Percentiles rank a stretch among this genome's conserved stretches.
Evolutionary conservation across 2,329 filamentous ascomycete species (phyloP).

Genomic region (Phyllachora maydis): DNA sequence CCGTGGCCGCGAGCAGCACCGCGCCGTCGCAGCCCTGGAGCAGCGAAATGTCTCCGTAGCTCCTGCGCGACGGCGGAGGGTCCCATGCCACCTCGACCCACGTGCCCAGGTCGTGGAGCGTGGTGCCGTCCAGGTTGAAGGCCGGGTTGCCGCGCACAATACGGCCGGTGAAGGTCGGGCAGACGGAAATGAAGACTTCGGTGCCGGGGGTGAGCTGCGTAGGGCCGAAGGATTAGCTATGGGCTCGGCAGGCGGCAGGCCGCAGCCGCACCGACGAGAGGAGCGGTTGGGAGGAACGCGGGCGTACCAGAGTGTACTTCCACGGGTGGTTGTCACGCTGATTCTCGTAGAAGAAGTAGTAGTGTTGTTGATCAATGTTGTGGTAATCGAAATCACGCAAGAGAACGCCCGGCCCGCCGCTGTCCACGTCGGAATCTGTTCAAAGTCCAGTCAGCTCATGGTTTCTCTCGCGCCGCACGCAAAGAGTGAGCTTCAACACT

Average conservation of each 20-base stretch:
- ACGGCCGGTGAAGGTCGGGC: constrained; percentile 8
- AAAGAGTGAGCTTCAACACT: background rate
- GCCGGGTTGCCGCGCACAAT: constrained; percentile 7
- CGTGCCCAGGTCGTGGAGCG: constrained; percentile 7
- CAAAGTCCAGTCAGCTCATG: background rate
- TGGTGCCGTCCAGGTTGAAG: constrained; percentile 6
- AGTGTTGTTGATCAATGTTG: constrained; percentile 4
- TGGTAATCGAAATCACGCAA: constrained; percentile 8
- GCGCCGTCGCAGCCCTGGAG: constrained; percentile 9
- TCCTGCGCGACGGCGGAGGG: constrained; percentile 2
- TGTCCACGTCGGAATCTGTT: constrained; percentile 4
- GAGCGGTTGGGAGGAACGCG: background rate
- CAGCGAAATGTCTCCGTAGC: constrained; percentile 8
- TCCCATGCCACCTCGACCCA: constrained; percentile 5
- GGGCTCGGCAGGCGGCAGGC: too few relatives aligned
- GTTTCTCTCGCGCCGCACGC: too few relatives aligned
- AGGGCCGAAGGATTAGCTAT: too few relatives aligned
- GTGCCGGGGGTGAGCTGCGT: constrained; percentile 5
- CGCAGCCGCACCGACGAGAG: too few relatives aligned
- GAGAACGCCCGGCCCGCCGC: constrained; percentile 7
- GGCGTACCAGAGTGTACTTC: constrained; percentile 9
- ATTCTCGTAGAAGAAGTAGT: constrained; percentile 10
- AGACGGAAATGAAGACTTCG: constrained; percentile 8
- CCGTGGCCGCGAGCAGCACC: constrained; percentile 5
- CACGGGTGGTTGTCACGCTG: constrained; percentile 8